A percentile compares a stretch with the other conserved stretches of the same genome.
Evolutionary conservation across 2,329 filamentous ascomycete species (phyloP).

Genomic region (Verticillium dahliae): DNA sequence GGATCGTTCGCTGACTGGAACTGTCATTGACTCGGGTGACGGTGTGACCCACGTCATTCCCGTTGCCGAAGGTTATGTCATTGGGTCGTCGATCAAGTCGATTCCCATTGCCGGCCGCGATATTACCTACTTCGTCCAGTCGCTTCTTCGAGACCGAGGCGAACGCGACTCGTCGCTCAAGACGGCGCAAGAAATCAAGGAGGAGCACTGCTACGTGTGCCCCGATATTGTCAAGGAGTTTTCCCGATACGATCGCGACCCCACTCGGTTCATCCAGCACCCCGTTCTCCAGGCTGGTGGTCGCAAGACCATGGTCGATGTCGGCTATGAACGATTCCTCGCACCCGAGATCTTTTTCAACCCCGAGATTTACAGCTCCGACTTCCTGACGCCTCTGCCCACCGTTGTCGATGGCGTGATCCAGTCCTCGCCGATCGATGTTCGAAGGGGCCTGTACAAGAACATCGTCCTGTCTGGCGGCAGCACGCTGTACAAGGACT

Average conservation of each 20-base stretch:
- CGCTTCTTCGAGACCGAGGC: constrained; percentile 86
- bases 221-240: constrained; percentile 99
- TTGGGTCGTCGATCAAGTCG: constrained; percentile 97
- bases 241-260: constrained; percentile 85
- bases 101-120: constrained; percentile 97
- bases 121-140: constrained; percentile 98
- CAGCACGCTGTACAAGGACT: constrained; percentile 97
- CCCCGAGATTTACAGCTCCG: constrained; percentile 97
- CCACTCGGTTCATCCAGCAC: constrained; percentile 85
- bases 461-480: constrained; percentile 98
- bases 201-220: constrained; percentile 97
- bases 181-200: constrained; percentile 97
- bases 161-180: constrained; percentile 96
- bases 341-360: constrained; percentile 99
- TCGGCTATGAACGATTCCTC: constrained; percentile 96
- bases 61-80: constrained; percentile 97
- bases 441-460: constrained; percentile 95
- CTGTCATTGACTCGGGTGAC: constrained; percentile 96
- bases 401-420: constrained; percentile 95
- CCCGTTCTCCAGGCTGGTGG: constrained; percentile 81
- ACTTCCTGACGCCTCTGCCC: constrained; percentile 93
- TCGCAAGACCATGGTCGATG: constrained; percentile 77
- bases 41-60: constrained; percentile 99
- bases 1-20: constrained; percentile 91
- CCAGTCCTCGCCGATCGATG: constrained; percentile 95